Evolutionary conservation across 208 protist species (phyloP).

Genomic region (Crithidia brevicula): DNA sequence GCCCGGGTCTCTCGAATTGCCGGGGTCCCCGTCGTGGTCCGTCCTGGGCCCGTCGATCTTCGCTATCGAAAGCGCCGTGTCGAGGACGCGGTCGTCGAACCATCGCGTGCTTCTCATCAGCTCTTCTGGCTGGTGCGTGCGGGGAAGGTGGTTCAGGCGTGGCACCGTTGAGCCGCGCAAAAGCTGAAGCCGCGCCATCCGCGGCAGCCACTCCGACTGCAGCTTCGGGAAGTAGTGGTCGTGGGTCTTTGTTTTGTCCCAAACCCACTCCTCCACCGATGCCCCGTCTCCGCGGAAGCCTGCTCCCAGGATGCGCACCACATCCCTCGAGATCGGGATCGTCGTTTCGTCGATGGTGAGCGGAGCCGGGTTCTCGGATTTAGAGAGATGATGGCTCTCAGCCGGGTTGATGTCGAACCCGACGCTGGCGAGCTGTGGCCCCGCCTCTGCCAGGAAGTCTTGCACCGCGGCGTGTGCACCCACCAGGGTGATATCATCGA

Average conservation of each 20-base stretch:
- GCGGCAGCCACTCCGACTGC: not conserved
- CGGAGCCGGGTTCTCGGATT: not conserved
- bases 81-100: conserved; percentile 1
- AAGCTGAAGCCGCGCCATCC: not conserved
- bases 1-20: not conserved
- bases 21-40: not conserved
- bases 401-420: conserved; percentile 38
- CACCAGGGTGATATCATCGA: conserved; percentile 41
- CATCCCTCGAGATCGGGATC: not conserved
- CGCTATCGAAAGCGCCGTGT: not conserved
- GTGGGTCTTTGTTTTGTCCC: not conserved
- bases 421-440: conserved; percentile 9
- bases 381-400: conserved; percentile 25
- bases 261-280: not conserved
- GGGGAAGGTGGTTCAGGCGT: not conserved
- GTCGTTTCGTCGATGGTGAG: not conserved
- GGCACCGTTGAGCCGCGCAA: not conserved
- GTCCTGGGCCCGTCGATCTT: not conserved
- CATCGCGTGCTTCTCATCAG: not conserved
- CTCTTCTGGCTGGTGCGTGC: not conserved
- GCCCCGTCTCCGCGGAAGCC: not conserved
- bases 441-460: conserved; percentile 13
- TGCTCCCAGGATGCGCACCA: not conserved
- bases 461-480: conserved; percentile 11
- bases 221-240: not conserved